Conservation (phyloP, 176 grass and related monocot genomes). For the Triticum turgidum region DNA sequence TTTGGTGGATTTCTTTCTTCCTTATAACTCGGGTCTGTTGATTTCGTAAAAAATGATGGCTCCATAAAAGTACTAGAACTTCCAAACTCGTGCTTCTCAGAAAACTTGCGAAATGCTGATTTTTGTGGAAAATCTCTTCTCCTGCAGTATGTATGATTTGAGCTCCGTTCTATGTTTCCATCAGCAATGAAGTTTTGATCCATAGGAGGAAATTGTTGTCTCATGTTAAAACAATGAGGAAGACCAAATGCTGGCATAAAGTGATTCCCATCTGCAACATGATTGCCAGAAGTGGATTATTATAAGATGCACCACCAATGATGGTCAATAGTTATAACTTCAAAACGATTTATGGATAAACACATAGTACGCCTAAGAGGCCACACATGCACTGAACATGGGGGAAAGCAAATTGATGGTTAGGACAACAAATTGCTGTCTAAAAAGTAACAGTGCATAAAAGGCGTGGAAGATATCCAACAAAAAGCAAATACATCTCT, state of each 20-base stretch:
- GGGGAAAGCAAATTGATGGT: too few relatives aligned
- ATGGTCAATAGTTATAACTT: neutral
- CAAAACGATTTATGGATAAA: neutral
- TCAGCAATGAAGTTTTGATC: conserved; percentile 28
- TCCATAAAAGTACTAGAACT: conserved; percentile 50
- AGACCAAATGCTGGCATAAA: conserved; percentile 59
- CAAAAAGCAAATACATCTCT: too few relatives aligned
- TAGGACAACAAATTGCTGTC: too few relatives aligned
- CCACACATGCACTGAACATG: neutral
- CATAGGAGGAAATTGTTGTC: conserved; percentile 54
- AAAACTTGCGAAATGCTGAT: conserved; percentile 48
- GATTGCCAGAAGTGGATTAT: conserved; percentile 24
- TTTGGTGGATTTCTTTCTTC: conserved; percentile 41
- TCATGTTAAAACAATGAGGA: conserved; percentile 53
- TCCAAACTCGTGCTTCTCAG: conserved; percentile 59
- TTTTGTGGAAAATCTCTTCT: conserved; percentile 35
- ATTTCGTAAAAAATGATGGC: conserved; percentile 48
- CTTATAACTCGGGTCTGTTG: conserved; percentile 37
- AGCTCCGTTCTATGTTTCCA: too few relatives aligned
- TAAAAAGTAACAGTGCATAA: neutral
- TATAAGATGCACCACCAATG: neutral
- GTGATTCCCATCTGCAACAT: conserved; percentile 56
- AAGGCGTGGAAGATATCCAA: neutral
- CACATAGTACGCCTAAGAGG: neutral
- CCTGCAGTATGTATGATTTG: too few relatives aligned